Evolutionary conservation across 768 basidiomycete species (phyloP), one percentile per base, ranked within the genome.

Genomic region (Rhodocollybia butyracea): DNA sequence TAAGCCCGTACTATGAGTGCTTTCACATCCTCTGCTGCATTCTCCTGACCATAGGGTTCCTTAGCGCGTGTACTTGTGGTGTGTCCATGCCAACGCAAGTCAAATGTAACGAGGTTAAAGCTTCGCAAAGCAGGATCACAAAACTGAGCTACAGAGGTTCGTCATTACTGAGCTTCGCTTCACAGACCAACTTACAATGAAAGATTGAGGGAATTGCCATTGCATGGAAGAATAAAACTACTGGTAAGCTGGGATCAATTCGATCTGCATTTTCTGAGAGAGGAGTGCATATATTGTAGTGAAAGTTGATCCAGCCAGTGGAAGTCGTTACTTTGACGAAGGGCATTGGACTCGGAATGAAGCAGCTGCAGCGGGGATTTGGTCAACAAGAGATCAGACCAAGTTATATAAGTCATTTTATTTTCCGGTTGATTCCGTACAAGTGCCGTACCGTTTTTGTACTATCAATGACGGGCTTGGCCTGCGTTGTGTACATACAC

Each of bases 71-170:
- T 51, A 3, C 70, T 70, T 24, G 57, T 58, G 12, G 73, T 72
- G 11, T 64, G 61, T 11, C 73, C 75, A 57, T 64, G 64, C 1
- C 61, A 63, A n/a, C 72, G 71, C 46, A 68, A 59, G 42, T 76
- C 72, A 21, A 75, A 50, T 21, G 64, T 64, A 17, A 76, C 60
- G 8, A 74, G 68, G 58, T 74, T 76, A 62, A 74, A 75, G 34
- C 67, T 66, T 27, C 75, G 64, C 10, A 74, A 62, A 5, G 56
- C 57, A 26, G 66, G 64, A 57, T 75, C 47, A 21, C 13, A 3
- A 22, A 50, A 34, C 32, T 43, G 30, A 15, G n/a, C 43, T 43
- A 19, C 5, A 54, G 19, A 11, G 8, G 15, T 21, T 8, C 8
- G 21, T 43, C n/a, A 54, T n/a, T 15, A 26, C 5, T 26, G 29